Evolutionary conservation across 148 eudicot species (phyloP).

Genomic region (Pharnaceum exiguum): DNA sequence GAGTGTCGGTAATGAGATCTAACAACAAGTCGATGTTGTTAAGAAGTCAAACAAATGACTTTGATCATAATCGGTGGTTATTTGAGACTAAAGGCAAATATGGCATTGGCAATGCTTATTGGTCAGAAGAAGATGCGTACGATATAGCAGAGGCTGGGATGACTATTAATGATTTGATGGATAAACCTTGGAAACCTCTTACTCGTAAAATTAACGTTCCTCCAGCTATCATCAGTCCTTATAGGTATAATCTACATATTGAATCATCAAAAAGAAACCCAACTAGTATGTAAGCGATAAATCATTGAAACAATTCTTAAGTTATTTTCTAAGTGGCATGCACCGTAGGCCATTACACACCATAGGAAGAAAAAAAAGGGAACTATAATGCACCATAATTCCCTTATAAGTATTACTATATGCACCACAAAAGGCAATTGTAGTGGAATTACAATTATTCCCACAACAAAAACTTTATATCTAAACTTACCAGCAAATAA

Average conservation of each 20-base stretch:
- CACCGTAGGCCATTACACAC: no score
- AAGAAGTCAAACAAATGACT: constrained; percentile 76
- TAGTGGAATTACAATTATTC: no score
- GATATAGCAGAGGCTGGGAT: constrained; percentile 43
- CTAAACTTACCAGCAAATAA: no score
- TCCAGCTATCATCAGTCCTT: constrained; percentile 68
- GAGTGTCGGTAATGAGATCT: constrained; percentile 50
- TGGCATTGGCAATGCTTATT: constrained; percentile 84
- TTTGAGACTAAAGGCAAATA: constrained; percentile 85
- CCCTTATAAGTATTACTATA: no score
- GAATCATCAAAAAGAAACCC: no score
- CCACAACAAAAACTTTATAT: no score
- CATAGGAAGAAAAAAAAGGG: no score
- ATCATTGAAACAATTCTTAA: no score
- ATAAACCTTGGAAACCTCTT: constrained; percentile 96
- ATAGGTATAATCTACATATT: constrained; percentile 41
- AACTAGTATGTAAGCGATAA: no score
- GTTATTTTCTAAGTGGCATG: no score
- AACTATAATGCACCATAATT: no score
- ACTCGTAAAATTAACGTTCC: constrained; percentile 65
- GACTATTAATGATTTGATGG: constrained; percentile 73
- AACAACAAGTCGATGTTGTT: constrained; percentile 69
- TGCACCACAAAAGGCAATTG: no score
- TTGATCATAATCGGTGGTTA: constrained; percentile 87
- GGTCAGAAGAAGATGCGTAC: constrained; percentile 61